phyloP scores from a whole-genome alignment of 164 flowering plant genomes.

The Kingdonia uniflora region DNA sequence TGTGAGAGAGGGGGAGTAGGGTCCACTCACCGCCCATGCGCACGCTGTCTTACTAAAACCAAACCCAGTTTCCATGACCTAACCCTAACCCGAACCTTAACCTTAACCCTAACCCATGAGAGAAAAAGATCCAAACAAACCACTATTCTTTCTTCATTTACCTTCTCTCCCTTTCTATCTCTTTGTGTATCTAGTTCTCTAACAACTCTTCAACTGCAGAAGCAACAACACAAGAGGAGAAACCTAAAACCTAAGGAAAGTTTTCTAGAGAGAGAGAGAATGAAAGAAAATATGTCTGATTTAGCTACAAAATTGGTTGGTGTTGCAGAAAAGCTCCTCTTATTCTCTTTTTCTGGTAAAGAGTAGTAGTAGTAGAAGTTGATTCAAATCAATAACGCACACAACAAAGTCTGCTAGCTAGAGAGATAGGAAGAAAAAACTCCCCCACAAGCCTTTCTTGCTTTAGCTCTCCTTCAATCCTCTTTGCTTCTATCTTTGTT shows the following conservation, averaged over 20 bases:
- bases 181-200: slow-evolving; percentile 1
- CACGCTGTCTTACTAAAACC: slow-evolving; percentile 56
- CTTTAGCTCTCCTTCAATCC: neutral
- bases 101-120: neutral
- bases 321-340: slow-evolving; percentile 16
- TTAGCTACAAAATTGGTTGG: slow-evolving; percentile 30
- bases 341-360: slow-evolving; percentile 11
- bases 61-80: slow-evolving; percentile 42
- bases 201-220: slow-evolving; percentile 25
- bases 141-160: slow-evolving; percentile 1
- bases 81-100: slow-evolving; percentile 39
- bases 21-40: slow-evolving; percentile 66
- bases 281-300: slow-evolving; percentile 18
- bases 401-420: too few relatives aligned
- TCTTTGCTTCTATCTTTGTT: neutral
- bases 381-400: slow-evolving; percentile 11
- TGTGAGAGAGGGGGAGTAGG: slow-evolving; percentile 25
- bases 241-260: slow-evolving; percentile 4
- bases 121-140: slow-evolving; percentile 5
- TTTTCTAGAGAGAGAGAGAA: slow-evolving; percentile 8
- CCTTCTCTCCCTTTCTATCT: slow-evolving; percentile 13
- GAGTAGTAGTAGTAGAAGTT: slow-evolving; percentile 11
- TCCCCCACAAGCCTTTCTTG: neutral
- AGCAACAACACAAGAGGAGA: neutral
- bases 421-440: neutral